Conservation (phyloP, 305 asterid genomes). For the Solanum hybrid region DNA sequence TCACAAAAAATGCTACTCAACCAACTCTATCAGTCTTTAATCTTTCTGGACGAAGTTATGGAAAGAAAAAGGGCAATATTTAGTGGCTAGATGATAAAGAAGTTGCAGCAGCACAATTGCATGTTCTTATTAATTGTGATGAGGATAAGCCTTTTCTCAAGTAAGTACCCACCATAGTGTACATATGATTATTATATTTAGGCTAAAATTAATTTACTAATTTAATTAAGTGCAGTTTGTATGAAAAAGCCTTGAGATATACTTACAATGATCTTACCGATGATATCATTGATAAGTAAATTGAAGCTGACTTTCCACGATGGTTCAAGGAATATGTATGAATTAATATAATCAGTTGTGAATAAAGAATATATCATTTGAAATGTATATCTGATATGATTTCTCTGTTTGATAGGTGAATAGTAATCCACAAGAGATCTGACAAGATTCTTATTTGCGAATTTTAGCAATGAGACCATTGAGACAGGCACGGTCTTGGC, state of each 20-base stretch:
- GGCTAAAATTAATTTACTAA: not conserved
- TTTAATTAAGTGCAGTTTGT: not conserved
- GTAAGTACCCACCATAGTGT: not conserved
- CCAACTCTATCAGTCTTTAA: not conserved
- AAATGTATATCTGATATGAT: no score
- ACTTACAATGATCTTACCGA: no score
- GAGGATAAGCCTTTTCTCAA: not conserved
- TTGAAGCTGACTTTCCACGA: not conserved
- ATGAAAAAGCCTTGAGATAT: not conserved
- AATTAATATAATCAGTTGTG: not conserved
- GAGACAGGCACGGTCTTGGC: not conserved
- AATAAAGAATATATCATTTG: not conserved
- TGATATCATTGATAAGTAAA: not conserved
- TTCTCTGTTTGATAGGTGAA: not conserved
- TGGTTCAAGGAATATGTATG: not conserved
- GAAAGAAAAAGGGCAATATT: not conserved
- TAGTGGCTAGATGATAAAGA: not conserved
- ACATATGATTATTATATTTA: not conserved
- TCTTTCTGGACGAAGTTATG: not conserved
- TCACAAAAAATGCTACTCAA: not conserved
- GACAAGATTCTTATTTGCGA: not conserved
- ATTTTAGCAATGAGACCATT: not conserved
- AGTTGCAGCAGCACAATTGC: not conserved
- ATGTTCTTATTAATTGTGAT: no score
- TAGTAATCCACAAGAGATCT: not conserved